phyloP scores from a whole-genome alignment of 1,284 basidiomycete genomes.

The Pterulicium gracile region DNA sequence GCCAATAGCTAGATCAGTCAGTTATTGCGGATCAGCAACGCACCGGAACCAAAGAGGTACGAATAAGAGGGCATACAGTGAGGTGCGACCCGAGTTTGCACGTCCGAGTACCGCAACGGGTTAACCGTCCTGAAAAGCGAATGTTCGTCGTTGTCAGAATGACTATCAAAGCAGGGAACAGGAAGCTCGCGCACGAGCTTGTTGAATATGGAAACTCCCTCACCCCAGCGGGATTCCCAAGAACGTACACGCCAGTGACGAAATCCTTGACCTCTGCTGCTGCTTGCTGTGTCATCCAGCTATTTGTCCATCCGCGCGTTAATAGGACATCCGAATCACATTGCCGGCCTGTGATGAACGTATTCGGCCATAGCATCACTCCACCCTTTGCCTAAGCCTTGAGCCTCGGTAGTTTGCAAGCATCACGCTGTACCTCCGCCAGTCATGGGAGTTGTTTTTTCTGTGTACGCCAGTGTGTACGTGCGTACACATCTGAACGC shows the following conservation, averaged over 20 bases:
- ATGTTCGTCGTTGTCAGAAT: no score
- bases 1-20: slow-evolving; percentile 24
- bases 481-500: no score
- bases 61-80: slow-evolving; percentile 21
- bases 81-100: slow-evolving; percentile 25
- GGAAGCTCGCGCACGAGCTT: slow-evolving; percentile 21
- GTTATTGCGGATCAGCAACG: no score
- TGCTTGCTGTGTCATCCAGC: slow-evolving; percentile 30
- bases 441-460: no score
- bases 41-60: neutral
- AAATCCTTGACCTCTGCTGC: slow-evolving; percentile 26
- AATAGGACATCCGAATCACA: neutral
- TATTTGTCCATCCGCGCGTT: no score
- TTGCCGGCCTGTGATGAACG: slow-evolving; percentile 9
- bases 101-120: slow-evolving; percentile 27
- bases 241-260: slow-evolving; percentile 12
- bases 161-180: no score
- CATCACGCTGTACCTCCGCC: slow-evolving; percentile 39
- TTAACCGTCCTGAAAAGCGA: slow-evolving; percentile 24
- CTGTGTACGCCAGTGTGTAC: no score
- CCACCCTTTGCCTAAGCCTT: slow-evolving; percentile 45
- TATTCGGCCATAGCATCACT: slow-evolving; percentile 41
- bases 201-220: slow-evolving; percentile 32
- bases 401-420: slow-evolving; percentile 36
- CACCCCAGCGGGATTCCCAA: slow-evolving; percentile 20